Evolutionary conservation across 495 filamentous ascomycete genomes (phyloP).

Genomic region (Glutinoglossum americanum): DNA sequence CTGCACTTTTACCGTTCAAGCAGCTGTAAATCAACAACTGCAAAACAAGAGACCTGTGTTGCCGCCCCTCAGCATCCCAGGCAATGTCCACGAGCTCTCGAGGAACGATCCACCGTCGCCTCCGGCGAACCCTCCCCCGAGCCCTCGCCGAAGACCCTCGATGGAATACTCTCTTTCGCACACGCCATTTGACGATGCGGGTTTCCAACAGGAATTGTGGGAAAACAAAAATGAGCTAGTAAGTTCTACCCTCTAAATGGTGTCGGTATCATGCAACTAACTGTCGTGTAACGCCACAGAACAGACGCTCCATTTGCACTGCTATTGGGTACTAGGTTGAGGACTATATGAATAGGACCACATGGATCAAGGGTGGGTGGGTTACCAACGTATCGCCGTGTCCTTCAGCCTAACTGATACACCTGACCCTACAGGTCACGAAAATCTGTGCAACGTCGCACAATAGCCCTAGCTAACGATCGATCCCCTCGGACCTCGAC

Average conservation of each 20-base stretch:
- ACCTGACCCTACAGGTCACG: neutral
- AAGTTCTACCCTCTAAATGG: neutral
- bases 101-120: slow-evolving; percentile 24
- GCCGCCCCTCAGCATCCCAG: neutral
- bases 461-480: neutral
- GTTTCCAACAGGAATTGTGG: neutral
- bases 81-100: slow-evolving; percentile 8
- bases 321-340: neutral
- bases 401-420: neutral
- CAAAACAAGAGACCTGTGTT: neutral
- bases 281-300: neutral
- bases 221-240: neutral
- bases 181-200: neutral
- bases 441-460: neutral
- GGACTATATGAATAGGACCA: neutral
- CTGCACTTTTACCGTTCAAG: neutral
- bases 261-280: neutral
- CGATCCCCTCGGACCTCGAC: neutral
- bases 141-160: slow-evolving; percentile 10
- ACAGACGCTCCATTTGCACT: neutral
- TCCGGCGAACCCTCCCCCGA: slow-evolving; percentile 24
- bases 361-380: neutral
- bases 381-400: neutral
- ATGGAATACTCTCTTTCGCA: neutral
- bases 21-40: neutral